Percentiles rank a stretch among this genome's conserved stretches.
Evolutionary conservation across 805 yeast species (phyloP).

Genomic region (Cyberlindnera lachancei): DNA sequence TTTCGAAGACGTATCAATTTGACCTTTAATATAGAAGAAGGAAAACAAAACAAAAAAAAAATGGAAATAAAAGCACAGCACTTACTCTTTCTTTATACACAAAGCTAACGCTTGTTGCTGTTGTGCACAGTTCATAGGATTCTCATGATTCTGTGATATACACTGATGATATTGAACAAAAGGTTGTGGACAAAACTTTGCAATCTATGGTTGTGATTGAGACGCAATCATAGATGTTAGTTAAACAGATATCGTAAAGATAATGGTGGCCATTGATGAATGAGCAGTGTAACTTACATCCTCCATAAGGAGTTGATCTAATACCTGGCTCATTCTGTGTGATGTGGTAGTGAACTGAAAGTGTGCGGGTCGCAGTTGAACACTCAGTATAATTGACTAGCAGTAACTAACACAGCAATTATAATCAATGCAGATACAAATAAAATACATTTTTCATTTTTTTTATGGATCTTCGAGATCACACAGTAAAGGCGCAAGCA

Average conservation of each 20-base stretch:
- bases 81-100: constrained; percentile 46
- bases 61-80: not conserved
- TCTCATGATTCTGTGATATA: constrained; percentile 48
- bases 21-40: no score
- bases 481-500: no score
- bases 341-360: no score
- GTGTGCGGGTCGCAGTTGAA: no score
- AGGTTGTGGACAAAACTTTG: constrained; percentile 65
- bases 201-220: constrained; percentile 33
- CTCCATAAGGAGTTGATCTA: constrained; percentile 71
- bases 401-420: no score
- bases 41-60: no score
- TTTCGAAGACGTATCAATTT: no score
- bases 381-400: no score
- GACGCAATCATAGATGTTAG: not conserved
- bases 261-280: not conserved
- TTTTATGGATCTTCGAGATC: no score
- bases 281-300: constrained; percentile 48
- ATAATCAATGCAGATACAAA: no score
- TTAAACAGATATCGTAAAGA: not conserved
- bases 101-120: constrained; percentile 51
- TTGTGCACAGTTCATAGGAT: constrained; percentile 40
- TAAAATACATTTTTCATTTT: no score
- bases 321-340: constrained; percentile 15
- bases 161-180: constrained; percentile 71